Percentiles rank a stretch among this genome's conserved stretches.
phyloP scores from a whole-genome alignment of 2,329 filamentous ascomycete genomes.

The Neopestalotiopsis sp. region DNA sequence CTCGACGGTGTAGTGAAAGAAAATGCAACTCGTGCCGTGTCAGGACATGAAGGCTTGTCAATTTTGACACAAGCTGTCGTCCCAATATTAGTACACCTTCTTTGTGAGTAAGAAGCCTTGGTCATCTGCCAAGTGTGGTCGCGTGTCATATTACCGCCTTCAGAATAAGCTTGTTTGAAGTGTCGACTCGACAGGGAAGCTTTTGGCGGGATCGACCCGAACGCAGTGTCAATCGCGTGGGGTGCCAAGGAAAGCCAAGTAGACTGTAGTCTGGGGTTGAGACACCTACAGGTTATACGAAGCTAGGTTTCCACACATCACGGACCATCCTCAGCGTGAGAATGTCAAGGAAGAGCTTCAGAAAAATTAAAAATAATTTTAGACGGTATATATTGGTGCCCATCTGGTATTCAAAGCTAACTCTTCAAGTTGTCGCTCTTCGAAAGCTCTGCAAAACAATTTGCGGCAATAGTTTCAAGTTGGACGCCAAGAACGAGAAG shows the following conservation, averaged over 20 bases:
- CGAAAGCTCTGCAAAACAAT: too few relatives aligned
- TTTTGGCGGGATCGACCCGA: neutral
- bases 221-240: neutral
- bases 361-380: too few relatives aligned
- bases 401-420: too few relatives aligned
- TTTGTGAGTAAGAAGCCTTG: neutral
- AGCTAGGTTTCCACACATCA: neutral
- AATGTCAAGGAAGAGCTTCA: neutral
- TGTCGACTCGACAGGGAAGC: neutral
- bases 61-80: neutral
- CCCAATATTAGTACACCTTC: neutral
- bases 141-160: neutral
- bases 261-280: neutral
- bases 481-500: too few relatives aligned
- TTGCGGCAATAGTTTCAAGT: too few relatives aligned
- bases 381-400: too few relatives aligned
- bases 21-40: neutral
- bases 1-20: neutral
- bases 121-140: neutral
- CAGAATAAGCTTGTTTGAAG: constrained; percentile 1
- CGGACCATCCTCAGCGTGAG: neutral
- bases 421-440: too few relatives aligned
- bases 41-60: neutral
- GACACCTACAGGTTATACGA: neutral
- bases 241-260: constrained; percentile 2